Evolutionary conservation across 1,284 basidiomycete species (phyloP).

Genomic region (Bondarzewia mesenterica): DNA sequence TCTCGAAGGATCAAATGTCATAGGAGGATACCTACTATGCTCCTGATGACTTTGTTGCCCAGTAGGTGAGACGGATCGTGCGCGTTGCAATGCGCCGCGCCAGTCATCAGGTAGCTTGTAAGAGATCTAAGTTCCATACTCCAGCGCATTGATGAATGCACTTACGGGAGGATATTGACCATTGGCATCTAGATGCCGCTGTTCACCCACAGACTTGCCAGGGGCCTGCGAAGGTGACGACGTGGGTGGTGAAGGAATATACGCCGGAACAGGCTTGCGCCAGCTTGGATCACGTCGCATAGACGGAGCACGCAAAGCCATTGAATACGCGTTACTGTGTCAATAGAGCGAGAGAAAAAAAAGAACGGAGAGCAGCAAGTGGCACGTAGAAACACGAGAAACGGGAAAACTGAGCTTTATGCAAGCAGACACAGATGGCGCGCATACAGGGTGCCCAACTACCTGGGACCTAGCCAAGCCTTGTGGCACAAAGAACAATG

Average conservation of each 20-base stretch:
- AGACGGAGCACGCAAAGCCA: constrained; percentile 2
- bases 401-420: not conserved
- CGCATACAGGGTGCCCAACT: no score
- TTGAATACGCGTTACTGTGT: no score
- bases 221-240: constrained; percentile 8
- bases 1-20: no score
- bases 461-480: not conserved
- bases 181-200: not conserved
- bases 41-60: not conserved
- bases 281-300: constrained; percentile 11
- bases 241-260: constrained; percentile 12
- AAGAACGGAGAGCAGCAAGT: not conserved
- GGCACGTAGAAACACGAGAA: not conserved
- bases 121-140: not conserved
- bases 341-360: no score
- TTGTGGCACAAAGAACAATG: constrained; percentile 3
- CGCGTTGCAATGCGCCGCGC: constrained; percentile 8
- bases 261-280: constrained; percentile 16
- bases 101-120: constrained; percentile 13
- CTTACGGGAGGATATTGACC: not conserved
- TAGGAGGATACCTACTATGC: not conserved
- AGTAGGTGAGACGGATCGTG: not conserved
- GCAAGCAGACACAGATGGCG: no score
- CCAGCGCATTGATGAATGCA: not conserved
- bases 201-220: not conserved